phyloP scores from a whole-genome alignment of 352 stramenopile genomes.

The Pythium phragmiticola region DNA sequence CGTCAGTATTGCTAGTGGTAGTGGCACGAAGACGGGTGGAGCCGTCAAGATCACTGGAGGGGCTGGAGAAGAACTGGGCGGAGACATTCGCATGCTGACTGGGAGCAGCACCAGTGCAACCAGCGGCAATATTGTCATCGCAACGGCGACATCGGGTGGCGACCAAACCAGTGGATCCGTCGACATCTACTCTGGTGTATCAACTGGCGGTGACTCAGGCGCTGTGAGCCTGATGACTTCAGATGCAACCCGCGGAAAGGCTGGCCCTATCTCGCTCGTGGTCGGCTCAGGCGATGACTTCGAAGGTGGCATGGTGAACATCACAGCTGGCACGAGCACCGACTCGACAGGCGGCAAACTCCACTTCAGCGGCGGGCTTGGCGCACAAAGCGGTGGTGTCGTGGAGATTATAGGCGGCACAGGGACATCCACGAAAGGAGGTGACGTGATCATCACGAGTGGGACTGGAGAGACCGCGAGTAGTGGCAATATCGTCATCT shows the following conservation, averaged over 20 bases:
- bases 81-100: slow-evolving; percentile 3
- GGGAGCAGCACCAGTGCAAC: slow-evolving; percentile 7
- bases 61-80: not conserved
- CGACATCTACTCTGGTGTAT: slow-evolving; percentile 12
- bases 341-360: slow-evolving; percentile 18
- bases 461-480: slow-evolving; percentile 18
- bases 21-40: slow-evolving; percentile 6
- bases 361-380: slow-evolving; percentile 20
- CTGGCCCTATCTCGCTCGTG: slow-evolving; percentile 21
- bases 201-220: slow-evolving; percentile 21
- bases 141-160: slow-evolving; percentile 10
- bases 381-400: slow-evolving; percentile 27
- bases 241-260: slow-evolving; percentile 17
- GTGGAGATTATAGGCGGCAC: slow-evolving; percentile 34
- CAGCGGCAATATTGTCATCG: slow-evolving; percentile 21
- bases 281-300: slow-evolving; percentile 20
- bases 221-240: slow-evolving; percentile 27
- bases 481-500: slow-evolving; percentile 30
- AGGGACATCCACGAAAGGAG: slow-evolving; percentile 23
- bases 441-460: slow-evolving; percentile 27
- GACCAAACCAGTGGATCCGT: slow-evolving; percentile 17
- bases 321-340: slow-evolving; percentile 30
- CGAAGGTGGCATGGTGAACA: slow-evolving; percentile 27
- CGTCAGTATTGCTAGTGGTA: slow-evolving; percentile 6
- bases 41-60: slow-evolving; percentile 18